A percentile compares a stretch with the other conserved stretches of the same genome.
Conservation (phyloP, 306 rosid species). For the Cicer pinnatifidum region DNA sequence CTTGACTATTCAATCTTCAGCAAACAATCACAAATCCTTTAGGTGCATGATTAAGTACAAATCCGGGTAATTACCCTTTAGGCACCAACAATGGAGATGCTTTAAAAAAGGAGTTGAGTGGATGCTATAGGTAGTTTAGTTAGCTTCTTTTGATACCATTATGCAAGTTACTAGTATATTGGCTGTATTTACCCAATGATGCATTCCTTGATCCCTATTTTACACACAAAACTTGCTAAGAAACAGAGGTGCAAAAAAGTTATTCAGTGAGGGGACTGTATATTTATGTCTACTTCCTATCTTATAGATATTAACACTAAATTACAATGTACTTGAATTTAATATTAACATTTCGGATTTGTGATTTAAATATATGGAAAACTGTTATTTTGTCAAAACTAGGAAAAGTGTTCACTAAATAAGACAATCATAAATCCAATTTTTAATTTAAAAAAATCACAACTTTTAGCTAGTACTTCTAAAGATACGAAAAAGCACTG, state of each 20-base stretch:
- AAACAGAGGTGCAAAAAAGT: background rate
- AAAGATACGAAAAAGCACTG: slow-evolving; percentile 27
- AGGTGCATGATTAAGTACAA: too few relatives aligned
- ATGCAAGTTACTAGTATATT: slow-evolving; percentile 7
- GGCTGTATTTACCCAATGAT: background rate
- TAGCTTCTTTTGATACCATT: slow-evolving; percentile 11
- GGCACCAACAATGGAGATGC: too few relatives aligned
- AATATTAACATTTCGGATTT: background rate
- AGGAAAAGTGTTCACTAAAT: slow-evolving; percentile 15
- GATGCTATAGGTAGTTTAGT: background rate
- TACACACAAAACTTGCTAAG: background rate
- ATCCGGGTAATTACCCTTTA: too few relatives aligned
- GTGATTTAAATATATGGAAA: slow-evolving; percentile 7
- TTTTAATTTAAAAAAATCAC: slow-evolving; percentile 14
- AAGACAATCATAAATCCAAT: slow-evolving; percentile 31
- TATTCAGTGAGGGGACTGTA: background rate
- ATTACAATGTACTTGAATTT: background rate
- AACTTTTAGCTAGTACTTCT: slow-evolving; percentile 34
- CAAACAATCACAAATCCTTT: too few relatives aligned
- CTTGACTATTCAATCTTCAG: too few relatives aligned
- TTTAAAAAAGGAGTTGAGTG: background rate
- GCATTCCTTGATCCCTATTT: background rate
- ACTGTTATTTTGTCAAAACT: background rate
- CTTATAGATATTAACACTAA: background rate
- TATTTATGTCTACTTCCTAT: background rate